Evolutionary conservation across 2,329 filamentous ascomycete genomes (phyloP).

Genomic region (Botryotinia calthae): DNA sequence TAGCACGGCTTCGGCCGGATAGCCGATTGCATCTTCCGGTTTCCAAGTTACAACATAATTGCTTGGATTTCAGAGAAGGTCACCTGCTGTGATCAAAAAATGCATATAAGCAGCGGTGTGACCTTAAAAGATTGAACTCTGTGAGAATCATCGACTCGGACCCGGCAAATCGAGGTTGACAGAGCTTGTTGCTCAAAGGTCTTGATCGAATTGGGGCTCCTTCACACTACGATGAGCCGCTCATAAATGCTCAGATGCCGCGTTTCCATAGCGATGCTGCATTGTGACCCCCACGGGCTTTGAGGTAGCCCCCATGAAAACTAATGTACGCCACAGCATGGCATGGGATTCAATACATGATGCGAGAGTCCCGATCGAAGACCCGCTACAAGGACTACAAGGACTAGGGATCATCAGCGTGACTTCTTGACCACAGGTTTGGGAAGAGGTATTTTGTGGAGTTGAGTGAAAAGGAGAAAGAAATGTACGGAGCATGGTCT

Average conservation of each 20-base stretch:
- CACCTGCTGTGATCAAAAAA: constrained; percentile 14
- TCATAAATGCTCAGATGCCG: constrained; percentile 7
- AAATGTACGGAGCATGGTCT: background rate
- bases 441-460: background rate
- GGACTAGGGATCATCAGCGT: constrained; percentile 11
- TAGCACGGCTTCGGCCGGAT: constrained; percentile 4
- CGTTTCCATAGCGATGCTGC: background rate
- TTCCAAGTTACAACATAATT: constrained; percentile 5
- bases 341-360: constrained; percentile 10
- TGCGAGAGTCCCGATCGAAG: constrained; percentile 15
- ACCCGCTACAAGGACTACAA: constrained; percentile 3
- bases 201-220: background rate
- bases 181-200: background rate
- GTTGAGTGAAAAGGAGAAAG: constrained; percentile 1
- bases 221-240: background rate
- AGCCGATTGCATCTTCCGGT: constrained; percentile 5
- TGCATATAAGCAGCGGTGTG: constrained; percentile 13
- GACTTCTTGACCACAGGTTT: constrained; percentile 1
- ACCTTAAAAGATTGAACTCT: background rate
- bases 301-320: constrained; percentile 5
- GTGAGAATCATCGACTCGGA: background rate
- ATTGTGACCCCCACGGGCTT: constrained; percentile 13
- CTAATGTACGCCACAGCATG: constrained; percentile 16
- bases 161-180: background rate
- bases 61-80: constrained; percentile 1